Evolutionary conservation across 768 basidiomycete genomes (phyloP), one percentile per base, ranked within the genome.

Genomic region (Psilocybe subaeruginosa): DNA sequence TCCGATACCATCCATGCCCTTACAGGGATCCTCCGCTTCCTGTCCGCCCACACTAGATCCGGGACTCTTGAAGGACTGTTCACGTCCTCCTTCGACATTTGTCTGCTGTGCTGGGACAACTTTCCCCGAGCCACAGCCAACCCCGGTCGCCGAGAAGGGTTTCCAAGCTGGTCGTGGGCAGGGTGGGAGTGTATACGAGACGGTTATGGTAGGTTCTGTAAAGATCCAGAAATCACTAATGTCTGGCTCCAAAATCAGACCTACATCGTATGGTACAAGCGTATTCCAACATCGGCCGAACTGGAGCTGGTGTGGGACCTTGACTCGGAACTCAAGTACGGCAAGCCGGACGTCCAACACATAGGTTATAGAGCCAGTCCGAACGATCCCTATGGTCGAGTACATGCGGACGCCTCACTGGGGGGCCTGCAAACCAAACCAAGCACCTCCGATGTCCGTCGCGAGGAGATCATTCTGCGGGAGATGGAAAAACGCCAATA

Each of bases 131-230:
- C 30, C 30, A 16, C 43, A 3, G 3, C 14, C 3, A 43, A 8
- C 4, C 30, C 27, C 9, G 56, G 4, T 16, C 19, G 56, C 7
- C 41, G 45, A 6, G n/a, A 3, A 16, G 45, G 11, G 17, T 57
- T 57, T 48, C 43, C 56, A 12, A 57, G 43, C 45, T 57, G 56
- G 56, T 57, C 56, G 8, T 57, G 56, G 56, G 56, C 56, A 8
- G 56, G 56, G 8, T 57, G 56, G 56, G 16, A 3, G 12, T 33
- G 53, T 2, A 19, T 37, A 14, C 19, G 37, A 6, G 31, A 46
- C 11, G 45, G 43, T 8, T 48, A 29, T 31, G 43, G 56, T 11
- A 14, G 12, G 9, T 8, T 3, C 3, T 47, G 19, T 12, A 14
- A 12, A 43, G 41, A 43, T 43, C 8, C 41, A 43, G 14, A 43